A percentile compares a stretch with the other conserved stretches of the same genome.
These are phyloP conservation scores for Chlorella variabilis DNA, from an alignment of 163 green algal genomes.

Conservation along the genomic window DNA sequence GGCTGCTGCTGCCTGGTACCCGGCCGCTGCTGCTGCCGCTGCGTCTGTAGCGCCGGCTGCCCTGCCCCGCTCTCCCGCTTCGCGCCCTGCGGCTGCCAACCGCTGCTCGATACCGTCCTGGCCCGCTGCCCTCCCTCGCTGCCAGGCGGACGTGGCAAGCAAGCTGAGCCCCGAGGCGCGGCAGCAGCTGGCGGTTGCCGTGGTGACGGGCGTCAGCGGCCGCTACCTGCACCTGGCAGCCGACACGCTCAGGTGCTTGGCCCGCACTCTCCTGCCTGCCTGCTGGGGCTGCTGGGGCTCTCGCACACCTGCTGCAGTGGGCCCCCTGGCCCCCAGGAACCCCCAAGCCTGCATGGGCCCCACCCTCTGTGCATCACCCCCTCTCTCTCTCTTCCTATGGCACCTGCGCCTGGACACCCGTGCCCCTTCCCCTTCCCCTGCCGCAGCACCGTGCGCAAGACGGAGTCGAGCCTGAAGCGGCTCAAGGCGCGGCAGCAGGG, in stretches of 20 bases:
- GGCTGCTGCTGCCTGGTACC: neutral
- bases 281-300: neutral
- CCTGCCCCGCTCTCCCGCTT: no score
- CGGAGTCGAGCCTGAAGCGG: constrained; percentile 85
- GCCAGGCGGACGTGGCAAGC: neutral
- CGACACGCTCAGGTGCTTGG: constrained; percentile 73
- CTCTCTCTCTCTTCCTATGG: neutral
- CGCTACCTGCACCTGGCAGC: constrained; percentile 60
- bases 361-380: no score
- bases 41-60: no score
- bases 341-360: no score
- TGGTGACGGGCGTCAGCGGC: constrained; percentile 52
- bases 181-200: constrained; percentile 32
- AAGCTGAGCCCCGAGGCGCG: constrained; percentile 51
- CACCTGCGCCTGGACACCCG: no score
- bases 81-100: no score
- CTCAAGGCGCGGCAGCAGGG: constrained; percentile 77
- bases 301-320: no score
- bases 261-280: neutral
- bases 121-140: no score
- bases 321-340: no score
- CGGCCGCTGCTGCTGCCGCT: neutral
- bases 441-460: constrained; percentile 79
- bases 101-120: no score
- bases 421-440: neutral